phyloP scores from a whole-genome alignment of 768 basidiomycete species.

The Lentinula boryana region DNA sequence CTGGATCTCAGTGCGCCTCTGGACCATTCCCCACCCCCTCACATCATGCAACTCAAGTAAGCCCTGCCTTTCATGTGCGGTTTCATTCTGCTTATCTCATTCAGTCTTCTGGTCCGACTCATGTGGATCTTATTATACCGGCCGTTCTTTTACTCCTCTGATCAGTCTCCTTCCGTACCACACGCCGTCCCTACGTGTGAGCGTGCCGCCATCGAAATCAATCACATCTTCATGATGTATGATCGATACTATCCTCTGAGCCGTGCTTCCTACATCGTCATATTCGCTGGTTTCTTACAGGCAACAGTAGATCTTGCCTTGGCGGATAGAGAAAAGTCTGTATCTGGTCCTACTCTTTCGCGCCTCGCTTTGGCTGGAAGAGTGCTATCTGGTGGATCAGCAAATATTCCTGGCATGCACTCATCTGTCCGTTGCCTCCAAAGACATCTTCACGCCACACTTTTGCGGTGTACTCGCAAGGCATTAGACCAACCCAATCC shows the following conservation, averaged over 20 bases:
- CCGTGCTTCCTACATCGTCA: slow-evolving; percentile 7
- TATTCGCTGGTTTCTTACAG: slow-evolving; percentile 7
- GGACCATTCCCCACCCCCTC: slow-evolving; percentile 3
- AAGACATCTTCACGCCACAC: slow-evolving; percentile 4
- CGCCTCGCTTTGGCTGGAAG: slow-evolving; percentile 7
- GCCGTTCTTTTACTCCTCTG: slow-evolving; percentile 6
- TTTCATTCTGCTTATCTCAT: neutral
- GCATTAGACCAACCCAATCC: neutral
- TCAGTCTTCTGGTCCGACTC: slow-evolving; percentile 7
- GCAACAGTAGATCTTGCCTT: slow-evolving; percentile 9
- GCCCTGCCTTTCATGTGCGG: neutral
- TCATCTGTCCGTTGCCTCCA: slow-evolving; percentile 2
- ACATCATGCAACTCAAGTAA: slow-evolving; percentile 9
- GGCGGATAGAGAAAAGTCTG: neutral
- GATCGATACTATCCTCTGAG: slow-evolving; percentile 4
- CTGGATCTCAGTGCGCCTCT: neutral
- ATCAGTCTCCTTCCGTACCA: neutral
- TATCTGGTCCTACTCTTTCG: neutral
- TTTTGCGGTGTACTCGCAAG: neutral
- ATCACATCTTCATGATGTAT: slow-evolving; percentile 6
- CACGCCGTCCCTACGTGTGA: slow-evolving; percentile 4
- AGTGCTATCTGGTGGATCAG: slow-evolving; percentile 3
- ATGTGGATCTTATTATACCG: slow-evolving; percentile 10
- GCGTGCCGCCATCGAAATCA: slow-evolving; percentile 6
- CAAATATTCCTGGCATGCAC: slow-evolving; percentile 8